Percentiles rank a stretch among this genome's conserved stretches.
These are phyloP conservation scores for Daldinia vernicosa DNA, from an alignment of 495 filamentous ascomycete genomes.

Conservation along the genomic window DNA sequence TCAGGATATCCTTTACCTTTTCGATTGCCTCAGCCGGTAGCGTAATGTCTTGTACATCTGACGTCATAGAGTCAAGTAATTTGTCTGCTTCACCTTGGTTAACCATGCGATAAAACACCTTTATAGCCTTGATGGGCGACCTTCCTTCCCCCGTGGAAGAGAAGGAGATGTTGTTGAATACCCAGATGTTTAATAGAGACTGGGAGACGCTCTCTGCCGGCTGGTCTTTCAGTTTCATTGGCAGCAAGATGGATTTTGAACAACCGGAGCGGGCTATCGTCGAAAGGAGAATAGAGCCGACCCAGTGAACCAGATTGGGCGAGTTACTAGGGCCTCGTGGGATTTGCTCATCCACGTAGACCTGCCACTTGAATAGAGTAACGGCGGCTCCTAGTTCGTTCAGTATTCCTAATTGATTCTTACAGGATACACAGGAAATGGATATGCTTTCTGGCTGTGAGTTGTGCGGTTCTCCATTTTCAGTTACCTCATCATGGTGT, in stretches of 20 bases:
- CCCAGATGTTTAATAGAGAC: conserved; percentile 64
- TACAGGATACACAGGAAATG: conserved; percentile 54
- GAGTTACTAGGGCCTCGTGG: not conserved
- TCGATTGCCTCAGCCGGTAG: conserved; percentile 61
- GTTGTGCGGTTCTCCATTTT: conserved; percentile 2
- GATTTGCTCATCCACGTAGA: conserved; percentile 41
- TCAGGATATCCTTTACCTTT: conserved; percentile 55
- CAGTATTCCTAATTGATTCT: conserved; percentile 59
- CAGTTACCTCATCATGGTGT: not conserved
- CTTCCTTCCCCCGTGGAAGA: conserved; percentile 57
- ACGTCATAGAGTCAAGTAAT: conserved; percentile 62
- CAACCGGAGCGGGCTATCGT: conserved; percentile 57
- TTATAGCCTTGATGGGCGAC: conserved; percentile 61
- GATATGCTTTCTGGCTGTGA: conserved; percentile 45
- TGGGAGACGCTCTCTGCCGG: conserved; percentile 20
- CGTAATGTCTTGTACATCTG: conserved; percentile 71
- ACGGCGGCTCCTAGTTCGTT: conserved; percentile 56
- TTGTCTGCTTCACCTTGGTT: conserved; percentile 57
- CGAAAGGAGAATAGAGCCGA: conserved; percentile 57
- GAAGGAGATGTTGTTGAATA: conserved; percentile 76
- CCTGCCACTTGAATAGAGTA: conserved; percentile 52
- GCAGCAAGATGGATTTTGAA: conserved; percentile 59
- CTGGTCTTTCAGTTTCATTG: conserved; percentile 45
- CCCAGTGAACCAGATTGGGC: conserved; percentile 54
- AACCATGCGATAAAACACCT: conserved; percentile 68